A percentile compares a stretch with the other conserved stretches of the same genome.
Conservation (phyloP, 179 eudicot genomes). For the Actinidia polygama region DNA sequence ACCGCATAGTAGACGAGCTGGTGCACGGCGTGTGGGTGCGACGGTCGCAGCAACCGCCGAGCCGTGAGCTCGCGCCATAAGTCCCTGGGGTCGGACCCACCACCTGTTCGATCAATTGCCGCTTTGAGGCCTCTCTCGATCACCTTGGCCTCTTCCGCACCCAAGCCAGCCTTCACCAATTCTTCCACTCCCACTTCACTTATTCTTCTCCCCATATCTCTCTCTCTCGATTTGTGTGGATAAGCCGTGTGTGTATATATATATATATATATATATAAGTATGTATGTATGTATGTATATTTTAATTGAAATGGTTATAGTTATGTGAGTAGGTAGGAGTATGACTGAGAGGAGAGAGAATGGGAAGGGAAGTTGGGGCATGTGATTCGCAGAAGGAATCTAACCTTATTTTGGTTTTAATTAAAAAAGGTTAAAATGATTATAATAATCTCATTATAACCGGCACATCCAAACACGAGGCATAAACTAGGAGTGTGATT, state of each 20-base stretch:
- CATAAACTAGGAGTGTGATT: too few species aligned
- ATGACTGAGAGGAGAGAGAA: background rate
- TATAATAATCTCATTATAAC: too few species aligned
- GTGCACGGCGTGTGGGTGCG: conserved; percentile 76
- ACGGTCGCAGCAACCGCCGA: conserved; percentile 58
- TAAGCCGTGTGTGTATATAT: background rate
- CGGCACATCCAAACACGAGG: too few species aligned
- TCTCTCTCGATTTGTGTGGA: background rate
- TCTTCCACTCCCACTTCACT: conserved; percentile 44
- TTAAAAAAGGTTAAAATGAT: too few species aligned
- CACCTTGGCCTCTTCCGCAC: conserved; percentile 40
- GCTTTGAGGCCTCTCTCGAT: conserved; percentile 34
- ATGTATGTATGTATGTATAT: too few species aligned
- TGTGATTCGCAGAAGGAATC: too few species aligned
- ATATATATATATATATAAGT: too few species aligned
- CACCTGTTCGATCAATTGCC: conserved; percentile 26
- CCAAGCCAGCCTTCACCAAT: conserved; percentile 48
- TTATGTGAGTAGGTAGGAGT: background rate
- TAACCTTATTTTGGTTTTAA: too few species aligned
- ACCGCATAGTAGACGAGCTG: conserved; percentile 71
- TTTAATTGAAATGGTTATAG: too few species aligned
- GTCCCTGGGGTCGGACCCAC: conserved; percentile 32
- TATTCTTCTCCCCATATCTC: conserved; percentile 28
- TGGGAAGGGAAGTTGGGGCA: background rate
- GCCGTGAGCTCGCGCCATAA: conserved; percentile 73